Evolutionary conservation across 768 basidiomycete genomes (phyloP).

Genomic region (Hypholoma sublateritium): DNA sequence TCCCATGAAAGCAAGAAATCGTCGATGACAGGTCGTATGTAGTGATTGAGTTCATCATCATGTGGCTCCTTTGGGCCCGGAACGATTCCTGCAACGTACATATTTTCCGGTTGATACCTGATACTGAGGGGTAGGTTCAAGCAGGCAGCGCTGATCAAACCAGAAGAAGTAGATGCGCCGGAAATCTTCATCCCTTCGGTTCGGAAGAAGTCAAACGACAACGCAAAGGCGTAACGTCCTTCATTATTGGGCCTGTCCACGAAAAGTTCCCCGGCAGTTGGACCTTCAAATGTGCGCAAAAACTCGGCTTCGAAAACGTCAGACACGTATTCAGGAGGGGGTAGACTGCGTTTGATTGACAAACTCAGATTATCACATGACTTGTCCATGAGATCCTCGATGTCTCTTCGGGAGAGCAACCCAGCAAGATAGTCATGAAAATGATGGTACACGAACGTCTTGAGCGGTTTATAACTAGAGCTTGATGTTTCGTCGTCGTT

Average conservation of each 20-base stretch:
- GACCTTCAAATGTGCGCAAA: slow-evolving; percentile 11
- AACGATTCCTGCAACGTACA: slow-evolving; percentile 27
- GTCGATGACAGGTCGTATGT: slow-evolving; percentile 28
- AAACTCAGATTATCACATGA: too few relatives aligned
- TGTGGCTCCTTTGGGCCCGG: slow-evolving; percentile 28
- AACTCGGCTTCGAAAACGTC: slow-evolving; percentile 1
- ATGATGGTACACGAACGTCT: not conserved
- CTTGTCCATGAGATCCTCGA: too few relatives aligned
- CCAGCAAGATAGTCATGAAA: not conserved
- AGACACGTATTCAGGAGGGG: not conserved
- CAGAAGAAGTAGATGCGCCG: slow-evolving; percentile 22
- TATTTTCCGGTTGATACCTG: slow-evolving; percentile 29
- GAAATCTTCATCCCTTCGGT: slow-evolving; percentile 19
- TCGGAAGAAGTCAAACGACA: slow-evolving; percentile 34
- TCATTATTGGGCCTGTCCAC: slow-evolving; percentile 11
- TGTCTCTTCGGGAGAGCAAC: not conserved
- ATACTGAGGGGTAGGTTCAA: slow-evolving; percentile 29
- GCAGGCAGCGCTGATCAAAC: slow-evolving; percentile 25
- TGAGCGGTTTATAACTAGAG: not conserved
- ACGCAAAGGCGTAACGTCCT: slow-evolving; percentile 18
- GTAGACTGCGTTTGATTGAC: too few relatives aligned
- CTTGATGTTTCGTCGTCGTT: not conserved
- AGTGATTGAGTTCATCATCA: slow-evolving; percentile 28
- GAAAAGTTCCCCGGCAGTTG: slow-evolving; percentile 8
- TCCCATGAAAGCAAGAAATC: slow-evolving; percentile 17